A percentile compares a stretch with the other conserved stretches of the same genome.
phyloP scores from a whole-genome alignment of 768 basidiomycete genomes.

The Serendipita indica region DNA sequence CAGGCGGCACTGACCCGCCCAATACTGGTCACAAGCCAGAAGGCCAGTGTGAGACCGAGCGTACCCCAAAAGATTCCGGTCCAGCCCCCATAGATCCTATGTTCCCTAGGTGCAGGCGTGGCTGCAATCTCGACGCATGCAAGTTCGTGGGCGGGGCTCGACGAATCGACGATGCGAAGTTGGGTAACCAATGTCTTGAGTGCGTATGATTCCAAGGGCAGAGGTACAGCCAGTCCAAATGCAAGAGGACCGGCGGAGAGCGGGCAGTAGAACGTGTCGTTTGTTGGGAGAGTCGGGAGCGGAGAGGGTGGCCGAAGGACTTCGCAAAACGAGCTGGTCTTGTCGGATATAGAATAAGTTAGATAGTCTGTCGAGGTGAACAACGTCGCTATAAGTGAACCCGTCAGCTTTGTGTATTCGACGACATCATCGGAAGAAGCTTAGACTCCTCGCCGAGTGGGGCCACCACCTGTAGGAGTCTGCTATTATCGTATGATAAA shows the following conservation, averaged over 20 bases:
- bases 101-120: constrained; percentile 38
- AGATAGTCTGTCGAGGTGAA: constrained; percentile 72
- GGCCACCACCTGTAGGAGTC: no score
- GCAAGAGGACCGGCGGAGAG: constrained; percentile 66
- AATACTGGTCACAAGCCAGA: constrained; percentile 67
- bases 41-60: constrained; percentile 57
- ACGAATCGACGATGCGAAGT: constrained; percentile 76
- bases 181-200: constrained; percentile 75
- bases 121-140: constrained; percentile 66
- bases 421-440: background rate
- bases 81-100: constrained; percentile 27
- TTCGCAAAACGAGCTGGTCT: constrained; percentile 61
- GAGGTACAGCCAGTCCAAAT: constrained; percentile 58
- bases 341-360: constrained; percentile 57
- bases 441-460: background rate
- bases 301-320: constrained; percentile 68
- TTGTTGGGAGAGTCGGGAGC: constrained; percentile 31
- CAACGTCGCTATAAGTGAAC: constrained; percentile 48
- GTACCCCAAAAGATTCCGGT: constrained; percentile 50
- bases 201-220: constrained; percentile 46
- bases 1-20: constrained; percentile 77
- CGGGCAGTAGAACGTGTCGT: constrained; percentile 49
- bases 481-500: no score
- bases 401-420: background rate
- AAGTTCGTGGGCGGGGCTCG: constrained; percentile 50